Evolutionary conservation across 2,329 filamentous ascomycete genomes (phyloP).

Genomic region (Colletotrichum truncatum): DNA sequence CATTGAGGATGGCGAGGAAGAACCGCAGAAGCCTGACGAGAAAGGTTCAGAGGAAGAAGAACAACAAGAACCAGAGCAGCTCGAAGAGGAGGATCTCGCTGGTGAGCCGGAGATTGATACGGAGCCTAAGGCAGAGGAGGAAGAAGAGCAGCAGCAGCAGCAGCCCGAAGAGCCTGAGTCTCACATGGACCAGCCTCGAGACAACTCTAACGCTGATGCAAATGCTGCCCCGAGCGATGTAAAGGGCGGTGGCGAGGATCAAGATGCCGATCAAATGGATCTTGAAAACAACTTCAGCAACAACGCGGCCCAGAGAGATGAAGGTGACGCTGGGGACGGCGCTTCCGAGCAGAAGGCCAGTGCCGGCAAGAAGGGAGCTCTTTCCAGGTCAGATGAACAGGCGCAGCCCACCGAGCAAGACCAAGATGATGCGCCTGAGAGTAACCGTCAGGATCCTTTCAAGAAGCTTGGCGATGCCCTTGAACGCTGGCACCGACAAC

Average conservation of each 20-base stretch:
- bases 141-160: constrained; percentile 56
- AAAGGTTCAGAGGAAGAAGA: constrained; percentile 43
- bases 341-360: constrained; percentile 71
- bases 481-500: constrained; percentile 91
- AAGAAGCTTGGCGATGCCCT: constrained; percentile 94
- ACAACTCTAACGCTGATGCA: constrained; percentile 61
- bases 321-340: constrained; percentile 72
- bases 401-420: constrained; percentile 51
- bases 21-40: constrained; percentile 39
- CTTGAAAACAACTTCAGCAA: constrained; percentile 68
- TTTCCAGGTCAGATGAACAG: constrained; percentile 57
- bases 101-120: constrained; percentile 47
- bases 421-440: constrained; percentile 53
- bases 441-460: constrained; percentile 75
- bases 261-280: constrained; percentile 71
- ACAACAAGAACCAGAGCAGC: constrained; percentile 31
- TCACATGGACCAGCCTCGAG: constrained; percentile 44
- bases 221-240: constrained; percentile 71
- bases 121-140: constrained; percentile 62
- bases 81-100: constrained; percentile 44
- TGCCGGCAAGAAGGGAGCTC: constrained; percentile 69
- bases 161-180: constrained; percentile 40
- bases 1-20: constrained; percentile 42
- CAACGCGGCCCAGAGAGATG: constrained; percentile 71
- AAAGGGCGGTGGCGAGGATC: constrained; percentile 71